Percentiles rank a stretch among this genome's conserved stretches.
These are phyloP conservation scores for Fallopia convolvulus DNA, from an alignment of 148 eudicot genomes.

Conservation along the genomic window DNA sequence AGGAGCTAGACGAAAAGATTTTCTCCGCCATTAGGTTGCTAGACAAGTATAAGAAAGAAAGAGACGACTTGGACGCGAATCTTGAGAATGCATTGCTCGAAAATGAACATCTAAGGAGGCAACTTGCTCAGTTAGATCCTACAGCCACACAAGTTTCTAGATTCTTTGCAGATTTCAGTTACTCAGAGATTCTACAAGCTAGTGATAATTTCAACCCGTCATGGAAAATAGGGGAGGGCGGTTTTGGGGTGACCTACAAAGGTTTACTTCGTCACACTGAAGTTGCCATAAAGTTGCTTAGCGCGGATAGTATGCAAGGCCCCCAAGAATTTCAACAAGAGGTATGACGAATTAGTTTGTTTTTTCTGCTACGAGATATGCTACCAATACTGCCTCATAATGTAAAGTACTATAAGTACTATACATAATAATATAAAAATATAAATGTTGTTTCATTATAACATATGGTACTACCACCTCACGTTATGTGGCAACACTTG, in stretches of 20 bases:
- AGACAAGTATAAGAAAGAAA: conserved; percentile 61
- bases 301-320: conserved; percentile 54
- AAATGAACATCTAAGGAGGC: conserved; percentile 44
- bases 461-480: no score
- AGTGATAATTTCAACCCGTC: conserved; percentile 46
- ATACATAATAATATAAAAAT: no score
- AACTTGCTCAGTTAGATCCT: conserved; percentile 23
- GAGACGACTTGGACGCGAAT: conserved; percentile 52
- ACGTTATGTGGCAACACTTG: no score
- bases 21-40: conserved; percentile 57
- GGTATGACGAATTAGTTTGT: conserved; percentile 29
- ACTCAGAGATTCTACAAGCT: conserved; percentile 62
- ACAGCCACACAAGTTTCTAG: conserved; percentile 29
- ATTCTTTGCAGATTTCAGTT: conserved; percentile 53
- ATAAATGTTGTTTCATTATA: no score
- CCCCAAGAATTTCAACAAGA: conserved; percentile 74
- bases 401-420: no score
- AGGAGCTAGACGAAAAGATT: conserved; percentile 58
- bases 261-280: conserved; percentile 57
- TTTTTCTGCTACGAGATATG: no score
- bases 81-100: conserved; percentile 49
- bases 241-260: conserved; percentile 59
- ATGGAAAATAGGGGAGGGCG: conserved; percentile 80
- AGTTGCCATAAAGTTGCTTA: conserved; percentile 69
- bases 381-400: no score